These are phyloP conservation scores for Syzygium jambos DNA, from an alignment of 345 rosid genomes.

Conservation along the genomic window DNA sequence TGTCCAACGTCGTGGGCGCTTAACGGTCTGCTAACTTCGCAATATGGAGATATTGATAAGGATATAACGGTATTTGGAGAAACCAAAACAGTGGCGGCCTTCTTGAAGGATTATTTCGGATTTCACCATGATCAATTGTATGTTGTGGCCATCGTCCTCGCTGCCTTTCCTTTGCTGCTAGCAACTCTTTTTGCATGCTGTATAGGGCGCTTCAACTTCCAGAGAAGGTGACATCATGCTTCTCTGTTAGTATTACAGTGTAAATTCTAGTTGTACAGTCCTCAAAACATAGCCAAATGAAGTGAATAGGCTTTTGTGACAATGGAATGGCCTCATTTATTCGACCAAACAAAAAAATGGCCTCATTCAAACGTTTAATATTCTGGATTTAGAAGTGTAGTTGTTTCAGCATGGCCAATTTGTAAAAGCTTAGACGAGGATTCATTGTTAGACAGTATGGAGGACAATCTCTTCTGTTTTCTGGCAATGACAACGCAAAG, in stretches of 20 bases:
- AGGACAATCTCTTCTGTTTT: background rate
- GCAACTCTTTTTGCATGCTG: too few relatives aligned
- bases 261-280: too few relatives aligned
- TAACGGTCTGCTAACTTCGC: constrained; percentile 52
- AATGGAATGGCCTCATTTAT: background rate
- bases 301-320: too few relatives aligned
- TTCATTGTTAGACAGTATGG: background rate
- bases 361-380: background rate
- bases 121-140: constrained; percentile 29
- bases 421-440: background rate
- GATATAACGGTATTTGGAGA: constrained; percentile 40
- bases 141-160: background rate
- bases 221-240: background rate
- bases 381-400: too few relatives aligned
- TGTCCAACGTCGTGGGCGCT: constrained; percentile 70
- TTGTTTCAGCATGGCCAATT: background rate
- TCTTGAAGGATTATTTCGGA: constrained; percentile 53
- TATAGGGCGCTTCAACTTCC: too few relatives aligned
- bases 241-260: background rate
- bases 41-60: constrained; percentile 54
- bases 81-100: constrained; percentile 24
- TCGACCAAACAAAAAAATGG: too few relatives aligned
- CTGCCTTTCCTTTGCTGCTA: background rate
- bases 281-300: too few relatives aligned
- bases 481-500: background rate